A percentile compares a stretch with the other conserved stretches of the same genome.
Evolutionary conservation across 1,284 basidiomycete genomes (phyloP).

Genomic region (Porphyrellus sp.): DNA sequence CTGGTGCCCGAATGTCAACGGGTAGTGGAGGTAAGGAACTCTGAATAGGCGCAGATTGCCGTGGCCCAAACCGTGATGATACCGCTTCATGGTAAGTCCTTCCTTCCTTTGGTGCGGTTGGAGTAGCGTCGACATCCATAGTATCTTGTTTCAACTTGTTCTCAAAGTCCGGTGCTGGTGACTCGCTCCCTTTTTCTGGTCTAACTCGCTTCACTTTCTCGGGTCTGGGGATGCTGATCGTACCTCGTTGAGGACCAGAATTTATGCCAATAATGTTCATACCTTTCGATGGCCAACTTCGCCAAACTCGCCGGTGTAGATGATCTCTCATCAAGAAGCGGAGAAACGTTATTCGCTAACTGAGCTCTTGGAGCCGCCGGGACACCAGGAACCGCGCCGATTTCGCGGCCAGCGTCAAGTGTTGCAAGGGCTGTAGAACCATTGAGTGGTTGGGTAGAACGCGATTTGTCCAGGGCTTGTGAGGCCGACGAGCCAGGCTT

Average conservation of each 20-base stretch:
- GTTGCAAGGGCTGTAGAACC: slow-evolving; percentile 34
- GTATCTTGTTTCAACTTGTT: slow-evolving; percentile 28
- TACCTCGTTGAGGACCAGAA: slow-evolving; percentile 3
- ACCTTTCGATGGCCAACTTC: slow-evolving; percentile 68
- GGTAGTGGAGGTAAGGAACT: slow-evolving; percentile 10
- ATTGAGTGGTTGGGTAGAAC: slow-evolving; percentile 36
- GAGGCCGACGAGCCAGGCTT: slow-evolving; percentile 32
- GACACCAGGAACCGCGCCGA: slow-evolving; percentile 31
- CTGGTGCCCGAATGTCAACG: slow-evolving; percentile 21
- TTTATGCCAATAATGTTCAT: slow-evolving; percentile 24
- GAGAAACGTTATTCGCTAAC: slow-evolving; percentile 31
- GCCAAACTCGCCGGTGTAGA: slow-evolving; percentile 38
- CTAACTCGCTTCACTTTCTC: slow-evolving; percentile 72
- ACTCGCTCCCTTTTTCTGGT: slow-evolving; percentile 48
- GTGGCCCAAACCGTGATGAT: slow-evolving; percentile 25
- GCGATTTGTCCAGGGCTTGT: slow-evolving; percentile 41
- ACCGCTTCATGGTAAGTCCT: slow-evolving; percentile 20
- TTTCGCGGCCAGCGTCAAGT: slow-evolving; percentile 27
- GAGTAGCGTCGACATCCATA: slow-evolving; percentile 42
- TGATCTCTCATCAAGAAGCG: slow-evolving; percentile 21
- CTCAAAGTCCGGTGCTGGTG: slow-evolving; percentile 40
- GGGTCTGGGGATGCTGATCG: slow-evolving; percentile 62
- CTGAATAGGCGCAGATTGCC: slow-evolving; percentile 19
- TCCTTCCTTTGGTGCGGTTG: slow-evolving; percentile 25
- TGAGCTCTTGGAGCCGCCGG: slow-evolving; percentile 63